phyloP scores from a whole-genome alignment of 169 alveolate species.

The Cryptosporidium meleagridis region DNA sequence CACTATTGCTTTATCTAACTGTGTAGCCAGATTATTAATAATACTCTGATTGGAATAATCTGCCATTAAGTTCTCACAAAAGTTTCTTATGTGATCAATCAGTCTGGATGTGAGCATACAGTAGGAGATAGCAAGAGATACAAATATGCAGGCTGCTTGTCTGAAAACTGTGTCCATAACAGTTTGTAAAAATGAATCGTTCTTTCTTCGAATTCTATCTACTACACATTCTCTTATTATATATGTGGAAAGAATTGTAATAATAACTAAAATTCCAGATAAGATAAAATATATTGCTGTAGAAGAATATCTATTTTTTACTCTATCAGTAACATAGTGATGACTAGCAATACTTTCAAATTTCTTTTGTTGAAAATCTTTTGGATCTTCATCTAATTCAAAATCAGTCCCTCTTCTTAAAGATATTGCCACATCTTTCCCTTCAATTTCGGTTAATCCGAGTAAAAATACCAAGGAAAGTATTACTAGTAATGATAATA shows the following conservation, averaged over 20 bases:
- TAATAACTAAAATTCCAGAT: slow-evolving; percentile 32
- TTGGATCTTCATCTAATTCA: not conserved
- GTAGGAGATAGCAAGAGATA: slow-evolving; percentile 50
- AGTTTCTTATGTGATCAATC: slow-evolving; percentile 14
- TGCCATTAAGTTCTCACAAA: slow-evolving; percentile 16
- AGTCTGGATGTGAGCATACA: slow-evolving; percentile 61
- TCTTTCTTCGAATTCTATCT: slow-evolving; percentile 42
- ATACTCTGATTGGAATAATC: slow-evolving; percentile 17
- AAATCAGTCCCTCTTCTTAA: not conserved
- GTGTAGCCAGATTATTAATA: slow-evolving; percentile 32
- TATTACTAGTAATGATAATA: not conserved
- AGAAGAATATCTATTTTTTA: slow-evolving; percentile 29
- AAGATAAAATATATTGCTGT: slow-evolving; percentile 35
- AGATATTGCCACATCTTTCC: slow-evolving; percentile 3
- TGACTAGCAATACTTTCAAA: not conserved
- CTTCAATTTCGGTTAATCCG: not conserved
- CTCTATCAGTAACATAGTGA: not conserved
- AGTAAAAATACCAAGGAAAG: not conserved
- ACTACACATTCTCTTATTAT: slow-evolving; percentile 64
- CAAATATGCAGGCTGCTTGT: slow-evolving; percentile 74
- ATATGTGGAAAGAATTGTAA: slow-evolving; percentile 37
- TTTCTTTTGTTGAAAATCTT: not conserved
- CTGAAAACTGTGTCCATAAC: slow-evolving; percentile 73
- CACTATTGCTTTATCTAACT: slow-evolving; percentile 12
- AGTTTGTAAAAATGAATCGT: slow-evolving; percentile 58